phyloP scores from a whole-genome alignment of 805 yeast species.

The Myxozyma neglecta region DNA sequence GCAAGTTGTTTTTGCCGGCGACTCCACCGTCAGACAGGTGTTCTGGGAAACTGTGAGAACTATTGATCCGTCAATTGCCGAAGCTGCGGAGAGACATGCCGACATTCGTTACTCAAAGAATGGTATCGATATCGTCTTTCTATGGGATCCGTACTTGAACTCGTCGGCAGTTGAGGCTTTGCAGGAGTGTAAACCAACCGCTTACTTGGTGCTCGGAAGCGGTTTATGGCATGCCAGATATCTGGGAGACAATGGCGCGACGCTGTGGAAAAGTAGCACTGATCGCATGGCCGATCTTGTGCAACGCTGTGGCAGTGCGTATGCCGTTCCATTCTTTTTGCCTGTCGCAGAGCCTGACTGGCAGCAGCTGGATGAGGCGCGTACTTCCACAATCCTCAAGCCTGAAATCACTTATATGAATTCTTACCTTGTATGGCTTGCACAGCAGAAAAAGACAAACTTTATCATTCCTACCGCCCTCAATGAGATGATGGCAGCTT shows the following conservation, averaged over 20 bases:
- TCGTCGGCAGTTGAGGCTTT: conserved; percentile 16
- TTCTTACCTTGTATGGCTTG: conserved; percentile 23
- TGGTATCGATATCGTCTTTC: conserved; percentile 28
- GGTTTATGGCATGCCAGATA: conserved; percentile 33
- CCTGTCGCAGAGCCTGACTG: conserved; percentile 28
- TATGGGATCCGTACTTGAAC: conserved; percentile 33
- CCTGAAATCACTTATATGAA: conserved; percentile 28
- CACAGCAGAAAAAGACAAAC: conserved; percentile 23
- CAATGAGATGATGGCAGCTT: conserved; percentile 24
- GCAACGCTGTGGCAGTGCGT: conserved; percentile 9
- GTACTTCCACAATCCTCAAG: conserved; percentile 24
- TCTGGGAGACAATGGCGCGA: conserved; percentile 23
- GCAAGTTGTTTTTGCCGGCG: conserved; percentile 33
- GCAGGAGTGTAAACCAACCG: conserved; percentile 8
- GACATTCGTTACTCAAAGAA: conserved; percentile 21
- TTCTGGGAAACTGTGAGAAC: conserved; percentile 33
- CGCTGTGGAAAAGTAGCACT: conserved; percentile 20
- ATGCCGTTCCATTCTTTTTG: conserved; percentile 19
- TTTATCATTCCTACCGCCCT: conserved; percentile 30
- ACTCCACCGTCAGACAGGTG: conserved; percentile 34
- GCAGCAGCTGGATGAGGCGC: conserved; percentile 23
- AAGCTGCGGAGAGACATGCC: conserved; percentile 27
- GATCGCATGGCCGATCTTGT: conserved; percentile 17
- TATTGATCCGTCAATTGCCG: conserved; percentile 31
- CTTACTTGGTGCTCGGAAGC: conserved; percentile 21